phyloP scores from a whole-genome alignment of 768 basidiomycete species.

The Leccinum broughii region DNA sequence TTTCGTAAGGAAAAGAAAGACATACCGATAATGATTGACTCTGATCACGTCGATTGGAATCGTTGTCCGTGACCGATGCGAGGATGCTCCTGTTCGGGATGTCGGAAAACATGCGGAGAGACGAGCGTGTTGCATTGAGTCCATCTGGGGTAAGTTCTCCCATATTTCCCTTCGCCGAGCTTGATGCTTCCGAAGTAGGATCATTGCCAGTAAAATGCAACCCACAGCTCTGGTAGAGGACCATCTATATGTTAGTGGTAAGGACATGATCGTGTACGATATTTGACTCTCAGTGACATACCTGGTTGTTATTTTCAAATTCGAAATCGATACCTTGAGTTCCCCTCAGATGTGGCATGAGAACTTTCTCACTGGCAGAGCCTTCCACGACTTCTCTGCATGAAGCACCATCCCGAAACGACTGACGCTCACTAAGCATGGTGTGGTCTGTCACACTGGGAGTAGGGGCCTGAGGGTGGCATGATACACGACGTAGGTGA shows the following conservation, averaged over 20 bases:
- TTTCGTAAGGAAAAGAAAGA: background rate
- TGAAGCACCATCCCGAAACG: background rate
- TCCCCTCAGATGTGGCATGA: background rate
- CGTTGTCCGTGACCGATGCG: background rate
- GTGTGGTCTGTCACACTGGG: background rate
- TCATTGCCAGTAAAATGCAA: background rate
- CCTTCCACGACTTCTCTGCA: background rate
- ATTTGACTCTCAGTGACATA: background rate
- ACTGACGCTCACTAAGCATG: background rate
- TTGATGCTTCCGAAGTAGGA: background rate
- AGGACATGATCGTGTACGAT: background rate
- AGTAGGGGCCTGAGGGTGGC: background rate
- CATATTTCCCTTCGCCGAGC: background rate
- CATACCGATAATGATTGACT: background rate
- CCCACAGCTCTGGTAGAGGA: background rate
- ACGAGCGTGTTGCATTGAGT: background rate
- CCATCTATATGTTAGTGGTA: background rate
- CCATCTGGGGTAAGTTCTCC: background rate
- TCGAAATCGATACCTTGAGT: background rate
- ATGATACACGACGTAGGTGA: background rate
- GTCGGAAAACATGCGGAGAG: background rate
- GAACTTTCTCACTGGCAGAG: background rate
- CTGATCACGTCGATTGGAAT: background rate
- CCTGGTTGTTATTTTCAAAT: background rate
- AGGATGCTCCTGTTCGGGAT: background rate